Evolutionary conservation across 768 basidiomycete genomes (phyloP).

Genomic region (Leccinum aurantiacum): DNA sequence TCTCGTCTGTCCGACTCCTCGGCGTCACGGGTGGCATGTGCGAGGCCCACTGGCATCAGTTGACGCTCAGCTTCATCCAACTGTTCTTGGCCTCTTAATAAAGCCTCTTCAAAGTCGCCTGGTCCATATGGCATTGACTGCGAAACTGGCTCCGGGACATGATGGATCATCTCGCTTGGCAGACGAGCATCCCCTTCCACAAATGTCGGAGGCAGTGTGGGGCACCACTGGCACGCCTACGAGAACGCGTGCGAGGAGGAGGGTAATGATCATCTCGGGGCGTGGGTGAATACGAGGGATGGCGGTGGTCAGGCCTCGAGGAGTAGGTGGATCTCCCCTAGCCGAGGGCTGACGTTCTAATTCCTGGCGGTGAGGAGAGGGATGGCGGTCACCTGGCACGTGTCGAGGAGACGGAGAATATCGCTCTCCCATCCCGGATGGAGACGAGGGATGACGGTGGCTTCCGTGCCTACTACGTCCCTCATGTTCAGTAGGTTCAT

Average conservation of each 20-base stretch:
- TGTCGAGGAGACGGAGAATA: not conserved
- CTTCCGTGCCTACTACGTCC: not conserved
- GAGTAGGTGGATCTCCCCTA: not conserved
- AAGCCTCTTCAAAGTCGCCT: conserved; percentile 44
- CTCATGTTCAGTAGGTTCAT: conserved; percentile 12
- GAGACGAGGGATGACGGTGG: not conserved
- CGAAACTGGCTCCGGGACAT: conserved; percentile 23
- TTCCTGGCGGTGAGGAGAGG: too few species aligned
- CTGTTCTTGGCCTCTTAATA: conserved; percentile 48
- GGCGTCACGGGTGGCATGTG: conserved; percentile 51
- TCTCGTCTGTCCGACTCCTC: conserved; percentile 58
- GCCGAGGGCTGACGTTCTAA: too few species aligned
- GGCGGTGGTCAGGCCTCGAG: not conserved
- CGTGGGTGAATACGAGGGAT: conserved; percentile 14
- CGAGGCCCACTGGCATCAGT: conserved; percentile 41
- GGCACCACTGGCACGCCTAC: conserved; percentile 13
- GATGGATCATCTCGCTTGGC: conserved; percentile 28
- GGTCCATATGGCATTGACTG: conserved; percentile 22
- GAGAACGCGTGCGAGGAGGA: conserved; percentile 20
- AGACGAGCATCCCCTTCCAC: conserved; percentile 24
- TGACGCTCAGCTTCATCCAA: conserved; percentile 55
- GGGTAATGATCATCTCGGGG: conserved; percentile 2
- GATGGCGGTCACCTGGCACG: too few species aligned
- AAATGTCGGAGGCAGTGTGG: conserved; percentile 10
- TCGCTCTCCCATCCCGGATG: not conserved